Evolutionary conservation across 2,329 filamentous ascomycete species (phyloP), one percentile per base, ranked within the genome.

Genomic region (Botryosphaeria dothidea): DNA sequence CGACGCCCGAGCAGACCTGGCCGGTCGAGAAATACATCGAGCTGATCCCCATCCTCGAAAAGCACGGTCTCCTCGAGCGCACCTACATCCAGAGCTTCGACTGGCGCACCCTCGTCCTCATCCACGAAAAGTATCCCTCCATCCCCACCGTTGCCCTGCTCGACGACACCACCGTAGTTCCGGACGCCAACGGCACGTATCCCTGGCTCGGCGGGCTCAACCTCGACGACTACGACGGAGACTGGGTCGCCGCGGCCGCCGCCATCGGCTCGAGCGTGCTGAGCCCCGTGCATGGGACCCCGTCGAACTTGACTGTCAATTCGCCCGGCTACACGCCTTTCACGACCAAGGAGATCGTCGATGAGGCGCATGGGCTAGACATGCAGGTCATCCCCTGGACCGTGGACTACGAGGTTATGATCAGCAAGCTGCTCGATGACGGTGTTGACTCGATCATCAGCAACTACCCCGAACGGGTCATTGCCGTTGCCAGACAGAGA

Each of bases 141-240:
- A 66, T 62, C 4, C 67, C 51, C 25, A 69, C 52, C 21, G 69
- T 71, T 36, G 69, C 69, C 6, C 67, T 71, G 23, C 36, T 71
- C 9, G 69, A 71, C 25, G 48, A 64, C 11, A 66, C 66, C 2
- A 71, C 67, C 45, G 52, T 68, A 21, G 45, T 62, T 23, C 43
- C 65, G 5, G 67, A 69, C 8, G 64, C 67, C 23, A 62, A 62
- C 29, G 34, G 67, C 0, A 64, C 65, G 15, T 72, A 67, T 23
- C 67, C 70, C 38, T 72, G 70, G 70, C 66, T 72, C 19, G 70
- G 70, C 13, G 70, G 70, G n/a, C 49, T 71, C 43, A 64, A 71
- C 49, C 66, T 72, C 13, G 65, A 57, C 21, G 48, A 70, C 48
- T 71, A 68, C 43, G 58, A 54, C 17, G 70, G 70, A 13, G 69